These are phyloP conservation scores for Chlamydomonas asymmetrica DNA, from an alignment of 139 green algal genomes.

Conservation along the genomic window DNA sequence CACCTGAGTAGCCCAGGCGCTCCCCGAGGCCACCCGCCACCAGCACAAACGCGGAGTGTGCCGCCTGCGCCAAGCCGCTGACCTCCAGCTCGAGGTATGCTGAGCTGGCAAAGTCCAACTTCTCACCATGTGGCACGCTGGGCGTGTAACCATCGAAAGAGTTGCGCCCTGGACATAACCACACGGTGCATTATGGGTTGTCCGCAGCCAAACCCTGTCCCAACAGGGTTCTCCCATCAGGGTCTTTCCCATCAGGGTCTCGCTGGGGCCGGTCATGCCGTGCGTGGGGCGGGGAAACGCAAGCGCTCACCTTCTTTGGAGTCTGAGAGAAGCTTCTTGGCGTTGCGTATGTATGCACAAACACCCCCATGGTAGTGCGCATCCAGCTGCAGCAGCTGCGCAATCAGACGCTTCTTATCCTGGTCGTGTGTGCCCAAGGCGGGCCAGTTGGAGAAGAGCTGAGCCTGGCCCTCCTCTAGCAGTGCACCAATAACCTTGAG, in stretches of 20 bases:
- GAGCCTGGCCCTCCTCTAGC: constrained; percentile 67
- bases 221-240: no score
- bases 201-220: no score
- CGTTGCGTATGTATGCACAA: constrained; percentile 84
- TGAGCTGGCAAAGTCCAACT: constrained; percentile 73
- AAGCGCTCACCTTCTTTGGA: constrained; percentile 69
- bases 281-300: neutral
- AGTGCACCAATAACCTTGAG: constrained; percentile 38
- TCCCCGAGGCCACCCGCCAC: constrained; percentile 97
- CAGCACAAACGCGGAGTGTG: constrained; percentile 88
- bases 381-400: constrained; percentile 76
- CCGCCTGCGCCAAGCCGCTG: constrained; percentile 53
- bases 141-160: constrained; percentile 92
- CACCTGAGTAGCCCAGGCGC: constrained; percentile 87
- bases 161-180: constrained; percentile 83
- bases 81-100: constrained; percentile 72
- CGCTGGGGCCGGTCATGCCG: no score
- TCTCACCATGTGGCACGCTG: constrained; percentile 80
- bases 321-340: constrained; percentile 79
- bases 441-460: constrained; percentile 81
- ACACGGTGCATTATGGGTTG: no score
- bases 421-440: constrained; percentile 55
- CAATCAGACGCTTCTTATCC: constrained; percentile 59
- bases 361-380: constrained; percentile 85
- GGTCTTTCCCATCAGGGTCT: no score